phyloP scores from a whole-genome alignment of 2,329 filamentous ascomycete genomes.

The Amesomyces nigricolor region DNA sequence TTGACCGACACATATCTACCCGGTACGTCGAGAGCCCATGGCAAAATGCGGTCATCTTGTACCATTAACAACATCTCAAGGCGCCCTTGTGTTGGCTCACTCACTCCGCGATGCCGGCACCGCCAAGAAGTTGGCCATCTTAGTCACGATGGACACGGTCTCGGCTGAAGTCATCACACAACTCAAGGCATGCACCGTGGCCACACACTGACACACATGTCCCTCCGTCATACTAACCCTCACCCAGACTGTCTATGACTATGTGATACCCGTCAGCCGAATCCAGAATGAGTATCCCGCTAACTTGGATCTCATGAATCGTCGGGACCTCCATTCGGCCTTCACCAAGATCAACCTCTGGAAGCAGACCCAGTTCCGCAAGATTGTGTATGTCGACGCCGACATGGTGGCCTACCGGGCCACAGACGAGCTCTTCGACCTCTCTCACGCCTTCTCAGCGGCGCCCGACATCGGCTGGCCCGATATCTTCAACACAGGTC shows the following conservation, averaged over 20 bases:
- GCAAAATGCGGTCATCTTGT: constrained; percentile 13
- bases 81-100: constrained; percentile 88
- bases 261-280: constrained; percentile 76
- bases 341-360: constrained; percentile 97
- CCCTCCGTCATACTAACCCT: constrained; percentile 20
- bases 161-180: constrained; percentile 69
- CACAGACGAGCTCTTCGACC: constrained; percentile 83
- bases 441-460: constrained; percentile 56
- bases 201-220: neutral
- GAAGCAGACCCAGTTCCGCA: constrained; percentile 83
- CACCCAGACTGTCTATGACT: constrained; percentile 71
- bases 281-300: constrained; percentile 70
- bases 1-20: constrained; percentile 90
- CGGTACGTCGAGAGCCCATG: constrained; percentile 49
- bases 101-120: constrained; percentile 88
- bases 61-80: constrained; percentile 41
- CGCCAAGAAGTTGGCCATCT: constrained; percentile 74
- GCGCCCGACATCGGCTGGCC: constrained; percentile 97
- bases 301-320: constrained; percentile 88
- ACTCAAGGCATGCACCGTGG: constrained; percentile 56
- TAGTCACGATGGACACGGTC: constrained; percentile 77
- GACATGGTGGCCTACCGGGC: constrained; percentile 88
- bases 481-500: constrained; percentile 94
- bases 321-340: constrained; percentile 80
- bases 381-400: constrained; percentile 90